Evolutionary conservation across 2,329 filamentous ascomycete species (phyloP).

Genomic region (Xylaria hypoxylon): DNA sequence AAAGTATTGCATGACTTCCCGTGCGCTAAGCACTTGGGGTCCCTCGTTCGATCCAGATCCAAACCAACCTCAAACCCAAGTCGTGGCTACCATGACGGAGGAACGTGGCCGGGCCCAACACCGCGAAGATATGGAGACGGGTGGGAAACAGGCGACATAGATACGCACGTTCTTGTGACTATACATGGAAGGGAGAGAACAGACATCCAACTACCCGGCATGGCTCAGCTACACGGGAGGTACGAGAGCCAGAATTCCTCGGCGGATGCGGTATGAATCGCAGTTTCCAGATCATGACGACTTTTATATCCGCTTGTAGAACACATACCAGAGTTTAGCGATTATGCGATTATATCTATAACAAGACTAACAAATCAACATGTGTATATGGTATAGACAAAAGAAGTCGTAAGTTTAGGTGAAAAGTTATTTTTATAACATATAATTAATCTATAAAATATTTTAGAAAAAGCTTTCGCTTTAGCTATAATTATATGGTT

Average conservation of each 20-base stretch:
- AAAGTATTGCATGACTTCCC: constrained; percentile 30
- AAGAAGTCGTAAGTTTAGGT: too few relatives aligned
- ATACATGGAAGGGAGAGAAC: constrained; percentile 11
- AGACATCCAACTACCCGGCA: background rate
- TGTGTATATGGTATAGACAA: too few relatives aligned
- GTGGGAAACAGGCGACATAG: constrained; percentile 12
- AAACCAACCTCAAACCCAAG: constrained; percentile 5
- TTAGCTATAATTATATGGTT: too few relatives aligned
- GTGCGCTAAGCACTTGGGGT: constrained; percentile 27
- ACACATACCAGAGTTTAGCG: constrained; percentile 1
- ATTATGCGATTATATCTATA: too few relatives aligned
- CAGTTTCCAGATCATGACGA: constrained; percentile 14
- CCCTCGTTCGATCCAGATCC: constrained; percentile 28
- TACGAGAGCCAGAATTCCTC: constrained; percentile 21
- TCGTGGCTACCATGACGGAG: background rate
- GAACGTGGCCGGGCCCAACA: constrained; percentile 14
- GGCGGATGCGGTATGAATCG: background rate
- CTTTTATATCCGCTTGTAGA: constrained; percentile 4
- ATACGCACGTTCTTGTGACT: constrained; percentile 30
- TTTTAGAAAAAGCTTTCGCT: too few relatives aligned
- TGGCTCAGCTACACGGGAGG: background rate
- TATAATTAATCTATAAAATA: too few relatives aligned
- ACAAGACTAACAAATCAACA: too few relatives aligned
- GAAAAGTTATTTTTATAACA: too few relatives aligned
- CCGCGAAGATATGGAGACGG: constrained; percentile 18